Base-by-base conservation (phyloP, 257 asterid genomes). In the Salvia hispanica region DNA sequence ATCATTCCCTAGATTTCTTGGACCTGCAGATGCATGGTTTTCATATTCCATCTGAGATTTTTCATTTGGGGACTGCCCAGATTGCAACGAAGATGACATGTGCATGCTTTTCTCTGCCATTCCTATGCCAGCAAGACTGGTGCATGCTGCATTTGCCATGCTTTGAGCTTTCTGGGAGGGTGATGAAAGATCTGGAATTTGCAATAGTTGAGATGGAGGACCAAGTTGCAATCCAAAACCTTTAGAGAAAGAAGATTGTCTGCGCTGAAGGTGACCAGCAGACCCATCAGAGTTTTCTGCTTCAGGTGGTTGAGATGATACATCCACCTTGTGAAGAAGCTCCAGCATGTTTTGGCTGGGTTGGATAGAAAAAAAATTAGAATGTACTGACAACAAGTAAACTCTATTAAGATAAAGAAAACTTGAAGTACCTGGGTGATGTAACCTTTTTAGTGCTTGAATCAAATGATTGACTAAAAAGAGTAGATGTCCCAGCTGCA, bases 151-250 rank as follows among this genome's bases (percentile, higher is more conserved):
- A 74, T 66, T 72, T 39, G 46, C 48, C n/a, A 57, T 40, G 66
- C 74, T 84, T 76, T 79, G 75, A 69, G 76, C 74, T 75, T 79
- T 80, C 54, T 72, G 88, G 58, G 77, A 76, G 69, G 89, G 59
- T 48, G 71, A 67, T 72, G 85, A 59, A 62, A 69, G 87, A 51
- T 69, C 84, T 36, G 81, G 77, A 67, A 68, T 60, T 58, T 85
- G 85, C 65, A 69, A 52, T 16, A 83, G 73, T 55, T 84, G 93
- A 71, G 95, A 86, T 28, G 98, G 97, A 67, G 97, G 98, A 65
- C 96, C 97, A 77, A 93, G 96, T 70, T 90, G 95, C 61, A 93
- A 80, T 69, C 94, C 95, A 79, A 86, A 93, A 72, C 97, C 97
- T 79, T 88, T 92, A 57, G 95, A 85, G 40, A 76, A 74, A 72